Percentiles rank a stretch among this genome's conserved stretches.
Evolutionary conservation across 2,329 filamentous ascomycete species (phyloP).

Genomic region (Aspergillus niger): DNA sequence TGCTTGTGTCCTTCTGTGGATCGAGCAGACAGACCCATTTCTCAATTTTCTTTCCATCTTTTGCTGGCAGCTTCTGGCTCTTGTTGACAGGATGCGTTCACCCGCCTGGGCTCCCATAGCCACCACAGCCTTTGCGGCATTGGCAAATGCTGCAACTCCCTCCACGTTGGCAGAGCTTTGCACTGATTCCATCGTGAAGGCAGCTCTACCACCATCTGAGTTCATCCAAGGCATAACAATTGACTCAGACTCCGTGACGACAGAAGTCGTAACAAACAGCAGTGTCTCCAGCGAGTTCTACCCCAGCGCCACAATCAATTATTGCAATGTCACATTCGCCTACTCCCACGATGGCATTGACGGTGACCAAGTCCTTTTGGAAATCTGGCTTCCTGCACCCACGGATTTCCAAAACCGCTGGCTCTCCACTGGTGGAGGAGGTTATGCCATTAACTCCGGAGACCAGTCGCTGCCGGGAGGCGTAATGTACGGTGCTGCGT

Average conservation of each 20-base stretch:
- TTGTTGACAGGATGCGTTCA: not conserved
- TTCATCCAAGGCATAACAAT: conserved; percentile 46
- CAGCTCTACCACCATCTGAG: conserved; percentile 47
- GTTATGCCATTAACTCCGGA: conserved; percentile 5
- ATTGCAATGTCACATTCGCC: conserved; percentile 48
- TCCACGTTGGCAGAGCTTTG: not conserved
- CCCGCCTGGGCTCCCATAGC: not conserved
- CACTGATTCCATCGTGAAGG: conserved; percentile 30
- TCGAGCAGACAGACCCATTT: not conserved
- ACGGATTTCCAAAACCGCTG: conserved; percentile 47
- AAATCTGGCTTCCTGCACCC: conserved; percentile 38
- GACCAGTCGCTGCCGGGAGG: conserved; percentile 34
- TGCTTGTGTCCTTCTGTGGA: not conserved
- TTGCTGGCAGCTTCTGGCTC: not conserved
- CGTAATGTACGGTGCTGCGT: conserved; percentile 45
- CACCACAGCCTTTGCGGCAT: not conserved
- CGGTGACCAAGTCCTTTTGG: conserved; percentile 39
- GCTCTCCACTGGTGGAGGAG: conserved; percentile 45
- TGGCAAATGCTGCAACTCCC: not conserved
- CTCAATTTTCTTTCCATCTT: not conserved
- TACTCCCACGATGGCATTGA: conserved; percentile 47
- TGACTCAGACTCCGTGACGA: conserved; percentile 45
- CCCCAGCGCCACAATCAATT: conserved; percentile 21
- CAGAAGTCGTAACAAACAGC: conserved; percentile 41
- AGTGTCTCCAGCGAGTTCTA: conserved; percentile 27